These are phyloP conservation scores for Candida anglica DNA, from an alignment of 805 yeast species.

Conservation along the genomic window DNA sequence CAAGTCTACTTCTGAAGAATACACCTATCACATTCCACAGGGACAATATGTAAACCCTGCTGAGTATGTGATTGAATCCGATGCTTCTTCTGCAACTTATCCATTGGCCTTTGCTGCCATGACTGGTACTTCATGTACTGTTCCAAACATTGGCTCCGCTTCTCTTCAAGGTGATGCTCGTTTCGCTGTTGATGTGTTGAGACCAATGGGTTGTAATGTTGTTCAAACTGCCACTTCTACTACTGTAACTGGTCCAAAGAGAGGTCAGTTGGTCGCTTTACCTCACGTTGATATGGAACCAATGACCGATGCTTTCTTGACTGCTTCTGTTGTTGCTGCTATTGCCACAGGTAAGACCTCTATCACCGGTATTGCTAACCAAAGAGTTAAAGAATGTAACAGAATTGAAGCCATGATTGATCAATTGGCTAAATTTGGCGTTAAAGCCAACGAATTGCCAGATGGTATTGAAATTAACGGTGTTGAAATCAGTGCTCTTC, in stretches of 20 bases:
- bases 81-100: constrained; percentile 96
- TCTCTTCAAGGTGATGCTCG: constrained; percentile 97
- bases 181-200: constrained; percentile 88
- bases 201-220: constrained; percentile 93
- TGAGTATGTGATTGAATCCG: constrained; percentile 89
- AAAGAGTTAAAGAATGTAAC: constrained; percentile 96
- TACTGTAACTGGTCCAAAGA: constrained; percentile 85
- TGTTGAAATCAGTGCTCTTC: constrained; percentile 42
- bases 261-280: constrained; percentile 65
- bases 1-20: constrained; percentile 62
- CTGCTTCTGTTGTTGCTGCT: constrained; percentile 98
- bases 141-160: constrained; percentile 89
- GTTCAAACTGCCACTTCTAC: constrained; percentile 81
- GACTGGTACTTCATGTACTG: constrained; percentile 87
- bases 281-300: constrained; percentile 94
- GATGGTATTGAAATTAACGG: constrained; percentile 93
- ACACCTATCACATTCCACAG: constrained; percentile 87
- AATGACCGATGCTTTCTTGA: constrained; percentile 97
- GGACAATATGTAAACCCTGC: constrained; percentile 77
- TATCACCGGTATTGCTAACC: constrained; percentile 95
- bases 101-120: constrained; percentile 97
- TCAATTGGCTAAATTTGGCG: constrained; percentile 89
- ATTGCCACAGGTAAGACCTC: constrained; percentile 64
- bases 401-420: constrained; percentile 92
- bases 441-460: constrained; percentile 73